A percentile compares a stretch with the other conserved stretches of the same genome.
phyloP scores from a whole-genome alignment of 2,329 filamentous ascomycete genomes.

The Xylaria sp. region DNA sequence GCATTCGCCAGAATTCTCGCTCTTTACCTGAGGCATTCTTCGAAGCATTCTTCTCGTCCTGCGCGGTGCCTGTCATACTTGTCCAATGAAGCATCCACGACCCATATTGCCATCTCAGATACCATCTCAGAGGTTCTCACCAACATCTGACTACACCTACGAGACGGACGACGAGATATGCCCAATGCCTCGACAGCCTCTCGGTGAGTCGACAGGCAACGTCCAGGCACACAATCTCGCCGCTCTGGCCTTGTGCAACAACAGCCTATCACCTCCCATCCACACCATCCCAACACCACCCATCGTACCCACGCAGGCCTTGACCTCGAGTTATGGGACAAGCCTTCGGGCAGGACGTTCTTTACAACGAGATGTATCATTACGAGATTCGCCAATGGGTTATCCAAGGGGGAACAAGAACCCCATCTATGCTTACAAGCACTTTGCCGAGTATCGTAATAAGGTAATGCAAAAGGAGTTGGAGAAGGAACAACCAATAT shows the following conservation, averaged over 20 bases:
- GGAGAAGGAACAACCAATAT: constrained; percentile 61
- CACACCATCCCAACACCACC: constrained; percentile 45
- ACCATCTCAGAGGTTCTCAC: constrained; percentile 55
- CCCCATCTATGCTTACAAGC: constrained; percentile 63
- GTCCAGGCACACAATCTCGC: constrained; percentile 46
- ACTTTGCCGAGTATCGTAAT: constrained; percentile 67
- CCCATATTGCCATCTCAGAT: constrained; percentile 56
- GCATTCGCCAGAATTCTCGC: constrained; percentile 39
- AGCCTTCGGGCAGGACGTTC: constrained; percentile 38
- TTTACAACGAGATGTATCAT: constrained; percentile 39
- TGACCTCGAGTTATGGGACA: constrained; percentile 51
- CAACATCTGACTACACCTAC: constrained; percentile 47
- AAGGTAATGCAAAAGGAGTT: constrained; percentile 65
- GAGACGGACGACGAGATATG: constrained; percentile 48
- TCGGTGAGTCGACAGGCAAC: constrained; percentile 58
- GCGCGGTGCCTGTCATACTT: constrained; percentile 13
- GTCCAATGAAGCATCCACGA: constrained; percentile 45
- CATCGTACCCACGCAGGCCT: constrained; percentile 53
- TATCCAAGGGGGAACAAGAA: constrained; percentile 47
- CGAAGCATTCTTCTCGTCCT: constrained; percentile 37
- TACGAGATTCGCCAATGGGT: constrained; percentile 39
- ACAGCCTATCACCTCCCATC: constrained; percentile 47
- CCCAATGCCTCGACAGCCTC: constrained; percentile 45
- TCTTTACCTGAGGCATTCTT: constrained; percentile 40
- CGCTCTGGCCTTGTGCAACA: constrained; percentile 49